These are phyloP conservation scores for Rhododendron mucronatum DNA, from an alignment of 148 eudicot genomes.

Conservation along the genomic window DNA sequence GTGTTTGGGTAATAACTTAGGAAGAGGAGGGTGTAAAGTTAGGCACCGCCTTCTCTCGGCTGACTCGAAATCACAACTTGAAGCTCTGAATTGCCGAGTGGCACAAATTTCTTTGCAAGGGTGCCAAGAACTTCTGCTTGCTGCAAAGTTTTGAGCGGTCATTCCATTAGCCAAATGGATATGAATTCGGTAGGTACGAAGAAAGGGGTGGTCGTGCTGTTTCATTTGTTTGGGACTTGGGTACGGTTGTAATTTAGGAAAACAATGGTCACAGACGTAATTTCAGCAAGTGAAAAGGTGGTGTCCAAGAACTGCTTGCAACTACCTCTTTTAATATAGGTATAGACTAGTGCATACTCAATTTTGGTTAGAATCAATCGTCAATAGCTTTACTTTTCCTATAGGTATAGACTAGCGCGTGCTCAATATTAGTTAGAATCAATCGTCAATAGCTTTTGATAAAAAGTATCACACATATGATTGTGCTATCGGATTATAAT, in stretches of 20 bases:
- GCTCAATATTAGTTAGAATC: no score
- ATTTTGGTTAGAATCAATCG: no score
- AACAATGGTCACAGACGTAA: background rate
- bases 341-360: no score
- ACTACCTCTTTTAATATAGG: background rate
- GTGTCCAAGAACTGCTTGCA: background rate
- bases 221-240: background rate
- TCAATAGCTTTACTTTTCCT: no score
- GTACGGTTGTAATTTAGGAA: no score
- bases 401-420: no score
- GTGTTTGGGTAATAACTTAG: background rate
- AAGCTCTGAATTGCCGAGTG: background rate
- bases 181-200: background rate
- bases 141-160: background rate
- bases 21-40: background rate
- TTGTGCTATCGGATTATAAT: no score
- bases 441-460: no score
- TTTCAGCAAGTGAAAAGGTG: background rate
- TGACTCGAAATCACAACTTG: background rate
- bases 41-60: background rate
- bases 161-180: background rate
- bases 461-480: no score
- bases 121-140: background rate
- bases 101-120: background rate
- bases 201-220: background rate